Evolutionary conservation across 2,329 filamentous ascomycete species (phyloP), one percentile per base, ranked within the genome.

Genomic region (Colletotrichum euphorbiae): DNA sequence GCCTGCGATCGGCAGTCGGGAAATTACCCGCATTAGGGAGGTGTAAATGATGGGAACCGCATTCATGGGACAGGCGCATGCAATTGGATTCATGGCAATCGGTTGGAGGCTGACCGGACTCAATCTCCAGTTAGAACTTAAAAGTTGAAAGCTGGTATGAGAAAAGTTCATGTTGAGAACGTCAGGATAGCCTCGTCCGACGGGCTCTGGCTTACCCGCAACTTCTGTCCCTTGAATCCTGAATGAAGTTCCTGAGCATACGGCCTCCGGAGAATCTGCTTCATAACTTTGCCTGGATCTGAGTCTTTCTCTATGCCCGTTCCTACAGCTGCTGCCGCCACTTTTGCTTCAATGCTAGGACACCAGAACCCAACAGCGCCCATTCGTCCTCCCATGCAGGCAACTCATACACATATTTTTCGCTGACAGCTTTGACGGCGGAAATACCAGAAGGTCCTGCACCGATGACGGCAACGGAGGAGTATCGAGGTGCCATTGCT

Each of bases 371-470:
- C 11, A 75, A 31, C 13, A 75, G 71, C 3, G 75, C 66, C 81
- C 80, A 83, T 38, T 76, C 76, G 36, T 76, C 75, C 15, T 83
- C 77, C 62, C 83, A 85, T 3, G 74, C 75, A 2, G 82, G 82
- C 28, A 84, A 69, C 31, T 72, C 72, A 9, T 81, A 76, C 0
- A 80, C 82, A 0, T 76, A n/a, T n/a, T n/a, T n/a, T 73, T 85
- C 81, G n/a, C 80, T 81, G 42, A 89, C 75, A 2, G 87, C 86
- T 77, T 89, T 85, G 5, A 87, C 81, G 0, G 85, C 76, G 66
- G 88, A 88, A n/a, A 85, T 84, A 2, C 87, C 87, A 0, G 85
- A 80, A 2, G 87, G 87, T 4, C 87, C 87, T 1, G 86, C 81
- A 8, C 87, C 87, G 67, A 89, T 86, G 9, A 89, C 81, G 31